Evolutionary conservation across 164 flowering plant genomes (phyloP).

Genomic region (Nymphaea colorata): DNA sequence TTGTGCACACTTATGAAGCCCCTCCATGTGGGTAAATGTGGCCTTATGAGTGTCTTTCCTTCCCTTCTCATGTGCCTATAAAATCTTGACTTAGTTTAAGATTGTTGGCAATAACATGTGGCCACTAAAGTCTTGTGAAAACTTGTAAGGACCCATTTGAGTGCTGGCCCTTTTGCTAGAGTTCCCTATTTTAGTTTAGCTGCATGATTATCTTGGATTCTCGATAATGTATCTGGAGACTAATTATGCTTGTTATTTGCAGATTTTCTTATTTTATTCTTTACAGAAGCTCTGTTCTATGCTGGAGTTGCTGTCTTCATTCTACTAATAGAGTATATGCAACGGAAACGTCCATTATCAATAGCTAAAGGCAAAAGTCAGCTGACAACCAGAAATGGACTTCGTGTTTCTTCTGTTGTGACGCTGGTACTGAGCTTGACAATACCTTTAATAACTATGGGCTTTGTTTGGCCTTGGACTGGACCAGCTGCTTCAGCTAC

Average conservation of each 20-base stretch:
- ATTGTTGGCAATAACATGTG: no score
- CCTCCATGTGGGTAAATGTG: no score
- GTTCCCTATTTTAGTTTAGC: no score
- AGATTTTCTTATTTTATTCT: constrained; percentile 96
- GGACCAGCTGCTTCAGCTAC: constrained; percentile 99
- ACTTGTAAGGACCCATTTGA: no score
- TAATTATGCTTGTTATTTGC: constrained; percentile 18
- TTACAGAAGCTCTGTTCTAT: constrained; percentile 93
- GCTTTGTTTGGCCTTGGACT: constrained; percentile 99
- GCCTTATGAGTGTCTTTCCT: no score
- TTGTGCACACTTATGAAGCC: no score
- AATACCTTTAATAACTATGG: constrained; percentile 94
- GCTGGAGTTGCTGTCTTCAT: constrained; percentile 82
- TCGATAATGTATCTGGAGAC: background rate
- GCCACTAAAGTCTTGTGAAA: no score
- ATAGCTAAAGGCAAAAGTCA: constrained; percentile 12
- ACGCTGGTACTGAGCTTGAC: constrained; percentile 67
- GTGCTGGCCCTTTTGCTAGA: no score
- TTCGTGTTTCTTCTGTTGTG: constrained; percentile 64
- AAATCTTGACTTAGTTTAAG: no score
- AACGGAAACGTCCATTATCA: constrained; percentile 23
- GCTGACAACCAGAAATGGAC: constrained; percentile 28
- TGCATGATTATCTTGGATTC: no score
- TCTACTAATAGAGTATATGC: constrained; percentile 40
- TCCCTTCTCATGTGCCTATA: no score